Evolutionary conservation across 306 rosid genomes (phyloP).

Genomic region (Rubus idaeus): DNA sequence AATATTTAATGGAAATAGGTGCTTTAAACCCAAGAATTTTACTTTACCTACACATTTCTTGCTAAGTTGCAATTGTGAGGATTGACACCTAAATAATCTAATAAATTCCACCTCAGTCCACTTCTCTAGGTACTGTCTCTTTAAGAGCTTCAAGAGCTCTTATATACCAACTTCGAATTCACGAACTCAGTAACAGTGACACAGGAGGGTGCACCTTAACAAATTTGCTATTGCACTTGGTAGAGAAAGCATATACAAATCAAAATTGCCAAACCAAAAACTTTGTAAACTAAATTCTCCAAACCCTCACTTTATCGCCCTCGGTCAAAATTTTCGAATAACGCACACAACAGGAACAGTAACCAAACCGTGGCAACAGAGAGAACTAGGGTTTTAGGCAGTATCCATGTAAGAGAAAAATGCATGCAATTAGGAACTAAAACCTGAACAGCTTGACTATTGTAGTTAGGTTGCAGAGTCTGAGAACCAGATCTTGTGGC

Average conservation of each 20-base stretch:
- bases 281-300: neutral
- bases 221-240: neutral
- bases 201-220: no score
- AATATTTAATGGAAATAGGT: neutral
- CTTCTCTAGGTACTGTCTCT: neutral
- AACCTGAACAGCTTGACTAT: slow-evolving; percentile 75
- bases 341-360: neutral
- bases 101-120: neutral
- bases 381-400: slow-evolving; percentile 48
- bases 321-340: neutral
- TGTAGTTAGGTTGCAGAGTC: slow-evolving; percentile 51
- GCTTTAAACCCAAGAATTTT: neutral
- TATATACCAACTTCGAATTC: no score
- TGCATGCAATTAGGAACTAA: neutral
- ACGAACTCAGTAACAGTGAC: no score
- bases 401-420: slow-evolving; percentile 18
- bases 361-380: neutral
- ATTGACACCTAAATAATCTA: neutral
- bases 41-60: neutral
- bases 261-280: neutral
- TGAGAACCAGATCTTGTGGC: slow-evolving; percentile 39
- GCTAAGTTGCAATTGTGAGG: neutral
- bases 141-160: neutral
- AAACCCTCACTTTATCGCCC: neutral
- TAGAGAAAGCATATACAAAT: neutral